Evolutionary conservation across 2,329 filamentous ascomycete genomes (phyloP).

Genomic region (Aspergillus persii): DNA sequence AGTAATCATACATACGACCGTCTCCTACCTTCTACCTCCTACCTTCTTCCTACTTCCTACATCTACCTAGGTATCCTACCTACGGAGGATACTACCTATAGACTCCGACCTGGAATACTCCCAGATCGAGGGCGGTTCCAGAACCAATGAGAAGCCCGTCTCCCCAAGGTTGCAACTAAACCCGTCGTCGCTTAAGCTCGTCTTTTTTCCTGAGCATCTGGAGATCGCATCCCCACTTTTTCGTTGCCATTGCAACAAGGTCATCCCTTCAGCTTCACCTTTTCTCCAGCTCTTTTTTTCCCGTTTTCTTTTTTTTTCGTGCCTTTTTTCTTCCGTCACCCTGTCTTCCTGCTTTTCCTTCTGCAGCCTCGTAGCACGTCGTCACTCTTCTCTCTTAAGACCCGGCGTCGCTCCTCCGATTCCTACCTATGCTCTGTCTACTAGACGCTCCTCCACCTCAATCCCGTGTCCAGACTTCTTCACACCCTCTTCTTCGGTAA

Average conservation of each 20-base stretch:
- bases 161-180: background rate
- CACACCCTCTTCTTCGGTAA: conserved; percentile 17
- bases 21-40: no score
- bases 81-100: no score
- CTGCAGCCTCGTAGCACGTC: conserved; percentile 1
- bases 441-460: conserved; percentile 7
- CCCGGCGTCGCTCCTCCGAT: conserved; percentile 11
- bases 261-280: conserved; percentile 42
- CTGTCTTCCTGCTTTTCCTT: conserved; percentile 10
- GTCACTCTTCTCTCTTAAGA: conserved; percentile 17
- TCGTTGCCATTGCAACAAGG: conserved; percentile 44
- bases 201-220: conserved; percentile 26
- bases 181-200: conserved; percentile 23
- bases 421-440: conserved; percentile 23
- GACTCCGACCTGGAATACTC: no score
- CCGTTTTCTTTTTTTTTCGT: conserved; percentile 12
- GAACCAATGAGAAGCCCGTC: background rate
- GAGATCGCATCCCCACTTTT: conserved; percentile 40
- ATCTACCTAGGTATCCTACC: no score
- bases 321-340: conserved; percentile 18
- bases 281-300: conserved; percentile 28
- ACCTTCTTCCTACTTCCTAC: no score
- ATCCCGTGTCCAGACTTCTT: conserved; percentile 11
- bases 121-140: background rate
- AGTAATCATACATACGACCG: no score